A percentile compares a stretch with the other conserved stretches of the same genome.
Evolutionary conservation across 176 grass and related monocot species (phyloP).

Genomic region (Echinochloa phyllopogon): DNA sequence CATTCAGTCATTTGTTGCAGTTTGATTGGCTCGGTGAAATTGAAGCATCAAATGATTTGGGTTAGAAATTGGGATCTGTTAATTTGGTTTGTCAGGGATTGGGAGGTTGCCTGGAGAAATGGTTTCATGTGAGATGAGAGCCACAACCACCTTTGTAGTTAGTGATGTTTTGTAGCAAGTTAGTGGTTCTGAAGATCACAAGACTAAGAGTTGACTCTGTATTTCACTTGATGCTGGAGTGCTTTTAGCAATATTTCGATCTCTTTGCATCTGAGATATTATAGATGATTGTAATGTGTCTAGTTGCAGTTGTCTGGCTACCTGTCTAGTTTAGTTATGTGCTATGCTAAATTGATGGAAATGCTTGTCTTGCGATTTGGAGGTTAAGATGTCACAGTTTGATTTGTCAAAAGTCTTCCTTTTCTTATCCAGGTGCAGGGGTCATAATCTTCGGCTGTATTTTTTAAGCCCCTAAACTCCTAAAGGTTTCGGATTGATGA

Average conservation of each 20-base stretch:
- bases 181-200: neutral
- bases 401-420: neutral
- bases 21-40: neutral
- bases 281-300: neutral
- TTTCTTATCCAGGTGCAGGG: neutral
- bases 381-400: conserved; percentile 22
- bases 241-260: neutral
- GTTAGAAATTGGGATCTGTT: neutral
- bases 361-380: neutral
- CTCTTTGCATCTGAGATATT: neutral
- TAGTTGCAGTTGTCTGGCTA: neutral
- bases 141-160: neutral
- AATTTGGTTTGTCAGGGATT: neutral
- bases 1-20: neutral
- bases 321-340: neutral
- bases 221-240: neutral
- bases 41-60: neutral
- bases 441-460: neutral
- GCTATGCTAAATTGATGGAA: conserved; percentile 9
- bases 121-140: conserved; percentile 5
- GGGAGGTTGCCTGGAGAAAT: neutral
- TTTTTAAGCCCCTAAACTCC: neutral
- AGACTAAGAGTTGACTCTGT: neutral
- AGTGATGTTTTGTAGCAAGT: neutral
- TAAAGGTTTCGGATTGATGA: neutral